Evolutionary conservation across 352 stramenopile species (phyloP), one percentile per base, ranked within the genome.

Genomic region (Blastocystis sp.): DNA sequence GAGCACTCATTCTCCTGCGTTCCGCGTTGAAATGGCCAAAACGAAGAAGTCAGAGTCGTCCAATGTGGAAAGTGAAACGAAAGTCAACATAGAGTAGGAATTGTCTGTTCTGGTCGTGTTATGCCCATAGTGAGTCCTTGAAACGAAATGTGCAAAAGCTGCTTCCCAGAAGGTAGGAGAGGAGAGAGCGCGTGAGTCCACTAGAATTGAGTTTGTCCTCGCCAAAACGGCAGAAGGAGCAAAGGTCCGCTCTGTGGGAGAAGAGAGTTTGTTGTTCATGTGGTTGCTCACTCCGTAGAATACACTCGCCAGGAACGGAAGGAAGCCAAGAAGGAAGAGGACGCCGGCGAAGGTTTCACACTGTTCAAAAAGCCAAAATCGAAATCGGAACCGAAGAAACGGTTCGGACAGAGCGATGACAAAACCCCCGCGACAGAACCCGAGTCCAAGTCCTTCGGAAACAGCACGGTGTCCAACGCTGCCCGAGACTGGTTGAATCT

Each of bases 121-220:
- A 70, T 19, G 9, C 7, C 2, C 14, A 11, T 68, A 84, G 74
- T 28, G 66, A 84, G 10, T 52, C 60, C 3, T 52, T 84, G 57
- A 28, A 64, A 6, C 52, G 57, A 69, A 84, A 84, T 59, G 74
- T 84, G n/a, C 74, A 84, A 40, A 62, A 84, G 54, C 34, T 84
- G n/a, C 48, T 84, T 11, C 74, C 74, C 6, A 66, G 74, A 40
- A 70, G 74, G 74, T 84, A 68, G 34, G 9, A 10, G 24, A 59
- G 21, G 3, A 38, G 66, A 34, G 7, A 34, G 1, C 43, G 60
- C 42, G 7, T 74, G 34, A 17, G 42, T 57, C 2, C 6, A 57
- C 6, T 68, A 84, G 74, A 70, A 84, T 84, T 84, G 74, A 62
- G 42, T 84, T 84, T 84, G 74, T 84, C 17, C 48, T 84, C 10